Evolutionary conservation across 176 grass and related monocot species (phyloP).

Genomic region (Paspalum notatum): DNA sequence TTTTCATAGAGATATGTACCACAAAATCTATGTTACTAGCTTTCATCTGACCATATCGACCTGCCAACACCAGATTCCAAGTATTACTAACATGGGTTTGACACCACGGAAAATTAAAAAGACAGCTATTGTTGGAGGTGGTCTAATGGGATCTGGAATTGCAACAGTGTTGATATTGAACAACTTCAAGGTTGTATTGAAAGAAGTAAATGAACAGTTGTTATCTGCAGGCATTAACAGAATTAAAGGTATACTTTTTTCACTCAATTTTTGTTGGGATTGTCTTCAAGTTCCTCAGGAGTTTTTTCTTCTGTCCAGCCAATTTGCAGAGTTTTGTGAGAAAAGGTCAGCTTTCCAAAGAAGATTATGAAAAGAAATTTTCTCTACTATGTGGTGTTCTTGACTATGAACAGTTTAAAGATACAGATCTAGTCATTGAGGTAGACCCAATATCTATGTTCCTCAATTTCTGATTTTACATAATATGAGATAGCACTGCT

Average conservation of each 20-base stretch:
- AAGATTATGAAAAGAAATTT: constrained; percentile 61
- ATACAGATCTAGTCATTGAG: constrained; percentile 85
- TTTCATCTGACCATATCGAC: constrained; percentile 32
- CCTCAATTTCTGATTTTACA: constrained; percentile 7
- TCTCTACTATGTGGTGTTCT: constrained; percentile 77
- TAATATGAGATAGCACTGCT: not conserved
- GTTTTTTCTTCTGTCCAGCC: constrained; percentile 47
- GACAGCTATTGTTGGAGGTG: constrained; percentile 72
- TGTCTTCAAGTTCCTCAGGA: constrained; percentile 29
- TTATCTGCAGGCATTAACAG: constrained; percentile 65
- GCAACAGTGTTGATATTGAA: constrained; percentile 69
- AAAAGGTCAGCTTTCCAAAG: constrained; percentile 64
- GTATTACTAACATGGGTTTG: constrained; percentile 68
- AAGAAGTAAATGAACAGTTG: constrained; percentile 77
- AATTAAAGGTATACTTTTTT: constrained; percentile 65
- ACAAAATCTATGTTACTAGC: not conserved
- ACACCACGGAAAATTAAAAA: constrained; percentile 68
- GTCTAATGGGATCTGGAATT: constrained; percentile 90
- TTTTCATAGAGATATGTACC: constrained; percentile 3
- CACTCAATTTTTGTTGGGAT: constrained; percentile 24
- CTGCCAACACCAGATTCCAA: constrained; percentile 59
- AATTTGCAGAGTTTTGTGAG: constrained; percentile 74
- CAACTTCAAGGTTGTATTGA: constrained; percentile 71
- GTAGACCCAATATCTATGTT: constrained; percentile 36
- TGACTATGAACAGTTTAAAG: constrained; percentile 82